A percentile compares a stretch with the other conserved stretches of the same genome.
These are phyloP conservation scores for Naganishia liquefaciens DNA, from an alignment of 1,284 basidiomycete species.

Conservation along the genomic window DNA sequence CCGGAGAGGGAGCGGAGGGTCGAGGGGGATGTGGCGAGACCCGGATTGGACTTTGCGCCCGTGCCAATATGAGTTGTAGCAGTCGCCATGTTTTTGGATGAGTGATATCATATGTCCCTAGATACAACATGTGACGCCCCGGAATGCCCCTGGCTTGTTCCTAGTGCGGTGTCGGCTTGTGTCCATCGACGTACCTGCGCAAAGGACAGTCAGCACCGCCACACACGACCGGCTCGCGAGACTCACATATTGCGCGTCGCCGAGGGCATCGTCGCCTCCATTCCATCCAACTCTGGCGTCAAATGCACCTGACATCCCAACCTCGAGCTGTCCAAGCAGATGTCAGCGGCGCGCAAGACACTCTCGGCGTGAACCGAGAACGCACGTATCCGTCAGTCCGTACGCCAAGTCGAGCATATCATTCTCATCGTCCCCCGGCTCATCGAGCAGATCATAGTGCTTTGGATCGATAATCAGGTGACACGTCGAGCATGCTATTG, in stretches of 20 bases:
- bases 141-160: not conserved
- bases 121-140: not conserved
- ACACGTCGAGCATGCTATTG: constrained; percentile 96
- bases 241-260: constrained; percentile 98
- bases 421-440: constrained; percentile 96
- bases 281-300: constrained; percentile 78
- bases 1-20: not conserved
- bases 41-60: constrained; percentile 19
- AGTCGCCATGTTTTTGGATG: too few species aligned
- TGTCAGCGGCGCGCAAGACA: not conserved
- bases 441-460: constrained; percentile 79
- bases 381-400: constrained; percentile 89
- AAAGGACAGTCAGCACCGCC: not conserved
- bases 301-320: constrained; percentile 79
- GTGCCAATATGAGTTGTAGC: constrained; percentile 13
- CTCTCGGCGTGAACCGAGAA: constrained; percentile 20
- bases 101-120: not conserved
- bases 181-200: constrained; percentile 36
- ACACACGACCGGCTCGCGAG: not conserved
- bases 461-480: constrained; percentile 86
- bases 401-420: constrained; percentile 99
- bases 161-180: constrained; percentile 35
- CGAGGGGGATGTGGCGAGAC: not conserved
- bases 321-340: constrained; percentile 55
- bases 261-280: constrained; percentile 80